A percentile compares a stretch with the other conserved stretches of the same genome.
phyloP scores from a whole-genome alignment of 169 alveolate species.

The Plasmodium knowlesi region DNA sequence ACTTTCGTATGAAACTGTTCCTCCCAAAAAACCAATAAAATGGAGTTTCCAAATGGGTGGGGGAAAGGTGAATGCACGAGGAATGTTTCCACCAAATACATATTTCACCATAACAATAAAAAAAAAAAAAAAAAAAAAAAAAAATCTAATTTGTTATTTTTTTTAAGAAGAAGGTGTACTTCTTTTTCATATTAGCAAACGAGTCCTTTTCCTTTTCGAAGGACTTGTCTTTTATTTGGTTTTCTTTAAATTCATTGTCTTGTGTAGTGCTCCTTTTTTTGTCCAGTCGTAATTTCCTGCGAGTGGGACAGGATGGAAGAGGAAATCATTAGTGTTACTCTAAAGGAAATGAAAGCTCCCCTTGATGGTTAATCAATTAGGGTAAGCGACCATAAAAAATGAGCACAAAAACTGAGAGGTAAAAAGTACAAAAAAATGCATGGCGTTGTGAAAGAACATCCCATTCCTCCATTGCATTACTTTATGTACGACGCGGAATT shows the following conservation, averaged over 20 bases:
- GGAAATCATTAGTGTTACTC: not conserved
- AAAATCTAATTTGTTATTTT: conserved; percentile 44
- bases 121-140: not conserved
- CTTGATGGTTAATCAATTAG: not conserved
- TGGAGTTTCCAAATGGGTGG: not conserved
- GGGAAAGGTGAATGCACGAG: not conserved
- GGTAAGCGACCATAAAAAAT: not conserved
- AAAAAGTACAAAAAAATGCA: not conserved
- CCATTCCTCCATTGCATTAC: conserved; percentile 18
- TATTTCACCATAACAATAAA: not conserved
- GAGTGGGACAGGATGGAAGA: not conserved
- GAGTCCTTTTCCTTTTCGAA: conserved; percentile 70
- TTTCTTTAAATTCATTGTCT: conserved; percentile 24
- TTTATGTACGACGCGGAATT: conserved; percentile 62
- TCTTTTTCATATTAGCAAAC: conserved; percentile 40
- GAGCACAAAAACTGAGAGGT: not conserved
- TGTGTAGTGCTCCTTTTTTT: conserved; percentile 7
- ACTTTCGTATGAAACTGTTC: not conserved
- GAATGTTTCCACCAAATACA: not conserved
- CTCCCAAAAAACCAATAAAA: not conserved
- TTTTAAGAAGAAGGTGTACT: conserved; percentile 67
- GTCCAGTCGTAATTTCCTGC: conserved; percentile 47
- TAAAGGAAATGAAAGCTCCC: not conserved
- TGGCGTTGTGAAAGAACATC: not conserved
- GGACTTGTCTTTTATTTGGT: conserved; percentile 56